Conservation (phyloP, 768 basidiomycete species). For the Mycena epipterygia region DNA sequence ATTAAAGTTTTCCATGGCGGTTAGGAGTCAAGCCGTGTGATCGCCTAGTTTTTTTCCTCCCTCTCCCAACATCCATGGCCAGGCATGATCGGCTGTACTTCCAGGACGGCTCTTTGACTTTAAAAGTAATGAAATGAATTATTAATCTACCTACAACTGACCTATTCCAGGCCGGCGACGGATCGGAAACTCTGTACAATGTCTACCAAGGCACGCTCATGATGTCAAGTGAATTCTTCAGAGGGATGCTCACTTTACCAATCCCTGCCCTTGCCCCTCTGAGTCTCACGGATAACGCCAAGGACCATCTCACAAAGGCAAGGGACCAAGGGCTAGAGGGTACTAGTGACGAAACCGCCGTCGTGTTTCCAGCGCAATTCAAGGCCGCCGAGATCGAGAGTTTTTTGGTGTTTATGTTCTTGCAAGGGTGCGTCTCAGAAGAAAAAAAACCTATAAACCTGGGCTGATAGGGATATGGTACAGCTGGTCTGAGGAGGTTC, state of each 20-base stretch:
- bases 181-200: slow-evolving; percentile 3
- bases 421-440: no score
- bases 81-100: slow-evolving; percentile 9
- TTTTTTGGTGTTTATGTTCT: no score
- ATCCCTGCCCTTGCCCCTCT: background rate
- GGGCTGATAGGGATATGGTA: no score
- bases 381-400: no score
- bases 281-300: background rate
- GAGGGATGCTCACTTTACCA: slow-evolving; percentile 5
- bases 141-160: background rate
- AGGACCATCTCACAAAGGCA: no score
- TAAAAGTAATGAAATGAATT: background rate
- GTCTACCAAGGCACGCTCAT: background rate
- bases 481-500: background rate
- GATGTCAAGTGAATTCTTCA: background rate
- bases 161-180: background rate
- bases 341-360: no score
- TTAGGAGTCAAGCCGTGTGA: background rate
- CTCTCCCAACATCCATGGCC: background rate
- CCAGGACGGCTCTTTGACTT: background rate
- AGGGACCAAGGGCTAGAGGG: no score
- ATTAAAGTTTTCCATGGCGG: background rate
- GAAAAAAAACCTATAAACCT: no score
- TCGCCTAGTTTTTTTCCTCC: background rate
- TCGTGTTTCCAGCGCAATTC: no score